phyloP scores from a whole-genome alignment of 192 early-diverging fungal genomes.

The Glomus cerebriforme region DNA sequence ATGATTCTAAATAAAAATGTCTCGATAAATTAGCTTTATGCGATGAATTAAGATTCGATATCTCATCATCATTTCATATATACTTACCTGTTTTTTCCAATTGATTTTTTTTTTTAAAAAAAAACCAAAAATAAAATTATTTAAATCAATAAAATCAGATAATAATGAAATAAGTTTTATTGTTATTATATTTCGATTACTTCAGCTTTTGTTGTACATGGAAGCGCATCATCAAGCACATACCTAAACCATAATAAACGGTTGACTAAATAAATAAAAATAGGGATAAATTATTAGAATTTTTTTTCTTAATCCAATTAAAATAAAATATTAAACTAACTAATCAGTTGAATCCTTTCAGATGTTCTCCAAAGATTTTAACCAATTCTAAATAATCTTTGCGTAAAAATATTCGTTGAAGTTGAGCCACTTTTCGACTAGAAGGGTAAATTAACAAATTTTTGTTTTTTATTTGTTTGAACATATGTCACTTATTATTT shows the following conservation, averaged over 20 bases:
- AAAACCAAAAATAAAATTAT: too few species aligned
- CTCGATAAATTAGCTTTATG: conserved; percentile 45
- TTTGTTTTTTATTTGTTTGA: conserved; percentile 61
- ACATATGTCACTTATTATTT: conserved; percentile 57
- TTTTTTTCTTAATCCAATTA: background rate
- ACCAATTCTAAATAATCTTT: conserved; percentile 52
- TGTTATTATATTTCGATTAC: conserved; percentile 40
- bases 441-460: conserved; percentile 53
- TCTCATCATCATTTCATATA: conserved; percentile 49
- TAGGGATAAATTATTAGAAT: conserved; percentile 30
- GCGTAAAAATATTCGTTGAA: conserved; percentile 49
- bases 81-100: conserved; percentile 55
- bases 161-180: background rate
- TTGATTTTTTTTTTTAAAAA: too few species aligned
- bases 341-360: conserved; percentile 31
- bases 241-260: conserved; percentile 58
- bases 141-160: too few species aligned
- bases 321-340: conserved; percentile 25
- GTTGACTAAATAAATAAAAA: conserved; percentile 35
- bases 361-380: conserved; percentile 23
- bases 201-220: conserved; percentile 37
- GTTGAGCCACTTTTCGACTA: conserved; percentile 58
- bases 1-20: conserved; percentile 45
- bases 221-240: conserved; percentile 47
- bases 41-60: conserved; percentile 42